Conservation (phyloP, 2,329 filamentous ascomycete genomes). For the Diaporthe citriasiana region DNA sequence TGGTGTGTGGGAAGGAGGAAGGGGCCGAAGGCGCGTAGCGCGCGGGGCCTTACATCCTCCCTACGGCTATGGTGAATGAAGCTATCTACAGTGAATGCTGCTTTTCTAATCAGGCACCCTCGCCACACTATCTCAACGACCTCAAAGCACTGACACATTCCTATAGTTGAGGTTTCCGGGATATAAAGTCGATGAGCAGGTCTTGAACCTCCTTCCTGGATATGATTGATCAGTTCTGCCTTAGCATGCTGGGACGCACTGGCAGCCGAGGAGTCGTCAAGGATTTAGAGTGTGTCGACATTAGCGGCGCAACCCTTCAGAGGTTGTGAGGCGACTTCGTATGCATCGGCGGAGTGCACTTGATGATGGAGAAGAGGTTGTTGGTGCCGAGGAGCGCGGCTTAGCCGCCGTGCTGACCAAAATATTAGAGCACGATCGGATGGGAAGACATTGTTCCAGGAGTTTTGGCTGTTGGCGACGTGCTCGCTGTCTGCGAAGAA, state of each 20-base stretch:
- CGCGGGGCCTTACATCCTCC: too few relatives aligned
- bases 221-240: background rate
- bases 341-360: background rate
- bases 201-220: slow-evolving; percentile 3
- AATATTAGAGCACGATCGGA: background rate
- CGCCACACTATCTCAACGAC: background rate
- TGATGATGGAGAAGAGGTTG: background rate
- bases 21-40: too few relatives aligned
- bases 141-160: background rate
- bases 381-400: background rate
- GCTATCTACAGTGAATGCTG: too few relatives aligned
- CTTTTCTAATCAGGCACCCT: too few relatives aligned
- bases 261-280: too few relatives aligned
- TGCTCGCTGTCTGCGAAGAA: background rate
- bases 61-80: too few relatives aligned
- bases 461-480: too few relatives aligned
- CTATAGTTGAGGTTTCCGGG: background rate
- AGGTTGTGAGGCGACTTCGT: background rate
- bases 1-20: too few relatives aligned
- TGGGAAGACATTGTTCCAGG: background rate
- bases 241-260: background rate
- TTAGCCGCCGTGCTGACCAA: background rate
- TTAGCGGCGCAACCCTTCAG: background rate
- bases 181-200: background rate
- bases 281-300: background rate